These are phyloP conservation scores for Boletus sp. DNA, from an alignment of 768 basidiomycete species.

Conservation along the genomic window DNA sequence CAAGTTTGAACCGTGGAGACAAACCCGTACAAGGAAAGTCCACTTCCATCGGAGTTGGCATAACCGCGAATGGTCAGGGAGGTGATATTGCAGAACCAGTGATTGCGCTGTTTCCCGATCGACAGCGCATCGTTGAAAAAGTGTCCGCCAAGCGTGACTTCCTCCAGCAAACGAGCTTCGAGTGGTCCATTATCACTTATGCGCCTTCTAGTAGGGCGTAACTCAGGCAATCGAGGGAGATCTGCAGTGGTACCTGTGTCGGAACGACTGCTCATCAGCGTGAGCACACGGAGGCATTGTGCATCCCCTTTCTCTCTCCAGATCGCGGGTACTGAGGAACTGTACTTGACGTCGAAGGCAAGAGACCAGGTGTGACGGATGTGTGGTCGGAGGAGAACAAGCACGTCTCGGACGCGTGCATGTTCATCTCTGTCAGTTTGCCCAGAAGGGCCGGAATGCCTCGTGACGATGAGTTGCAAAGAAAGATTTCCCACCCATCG, in stretches of 20 bases:
- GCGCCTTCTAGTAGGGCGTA: background rate
- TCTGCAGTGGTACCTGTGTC: background rate
- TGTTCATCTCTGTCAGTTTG: background rate
- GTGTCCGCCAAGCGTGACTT: background rate
- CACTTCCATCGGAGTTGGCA: background rate
- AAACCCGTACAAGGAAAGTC: slow-evolving; percentile 4
- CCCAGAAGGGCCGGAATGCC: background rate
- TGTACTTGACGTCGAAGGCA: background rate
- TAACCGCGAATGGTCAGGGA: background rate
- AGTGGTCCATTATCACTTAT: too few relatives aligned
- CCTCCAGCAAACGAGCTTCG: background rate
- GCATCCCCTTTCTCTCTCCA: slow-evolving; percentile 8
- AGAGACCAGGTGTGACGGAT: slow-evolving; percentile 4
- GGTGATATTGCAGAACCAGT: slow-evolving; percentile 6
- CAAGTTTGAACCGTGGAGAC: background rate
- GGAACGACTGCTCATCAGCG: background rate
- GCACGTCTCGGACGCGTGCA: background rate
- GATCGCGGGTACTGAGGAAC: background rate
- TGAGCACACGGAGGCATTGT: background rate
- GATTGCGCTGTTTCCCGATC: background rate
- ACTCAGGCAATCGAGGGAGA: background rate
- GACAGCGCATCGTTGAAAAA: background rate
- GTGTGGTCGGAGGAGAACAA: background rate
- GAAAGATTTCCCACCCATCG: background rate
- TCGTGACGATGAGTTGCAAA: slow-evolving; percentile 5